Conservation (phyloP, 1,284 basidiomycete species). For the Trichosporon coremiiforme region DNA sequence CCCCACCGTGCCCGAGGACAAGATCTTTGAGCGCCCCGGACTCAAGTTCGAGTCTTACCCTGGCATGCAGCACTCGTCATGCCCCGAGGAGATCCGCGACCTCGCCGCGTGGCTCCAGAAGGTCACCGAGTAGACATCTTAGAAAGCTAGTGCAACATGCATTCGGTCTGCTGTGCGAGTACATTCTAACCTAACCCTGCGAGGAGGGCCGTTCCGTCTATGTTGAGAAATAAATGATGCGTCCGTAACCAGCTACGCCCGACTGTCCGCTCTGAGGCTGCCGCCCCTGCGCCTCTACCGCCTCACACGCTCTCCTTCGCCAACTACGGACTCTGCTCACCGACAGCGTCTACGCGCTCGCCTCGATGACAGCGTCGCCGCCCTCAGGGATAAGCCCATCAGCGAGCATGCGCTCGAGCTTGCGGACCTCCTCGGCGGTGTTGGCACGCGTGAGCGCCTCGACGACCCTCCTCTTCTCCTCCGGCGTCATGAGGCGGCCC, state of each 20-base stretch:
- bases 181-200: constrained; percentile 20
- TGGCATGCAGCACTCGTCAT: constrained; percentile 65
- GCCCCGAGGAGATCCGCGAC: constrained; percentile 66
- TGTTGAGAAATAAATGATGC: neutral
- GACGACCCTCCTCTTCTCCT: constrained; percentile 86
- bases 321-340: neutral
- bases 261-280: neutral
- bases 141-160: constrained; percentile 5
- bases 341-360: constrained; percentile 7
- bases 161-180: neutral
- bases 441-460: constrained; percentile 87
- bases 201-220: neutral
- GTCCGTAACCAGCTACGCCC: neutral
- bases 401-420: constrained; percentile 80
- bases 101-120: constrained; percentile 55
- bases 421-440: constrained; percentile 86
- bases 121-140: constrained; percentile 40
- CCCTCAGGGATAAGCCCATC: constrained; percentile 76
- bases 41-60: constrained; percentile 57
- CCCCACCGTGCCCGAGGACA: constrained; percentile 42
- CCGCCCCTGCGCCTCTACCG: neutral
- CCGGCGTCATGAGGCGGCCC: constrained; percentile 82
- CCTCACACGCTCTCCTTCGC: neutral
- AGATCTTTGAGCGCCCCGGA: constrained; percentile 50
- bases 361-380: constrained; percentile 27